Base-by-base conservation (phyloP, 139 green algal genomes). In the Deuterostichococcus epilithicus region DNA sequence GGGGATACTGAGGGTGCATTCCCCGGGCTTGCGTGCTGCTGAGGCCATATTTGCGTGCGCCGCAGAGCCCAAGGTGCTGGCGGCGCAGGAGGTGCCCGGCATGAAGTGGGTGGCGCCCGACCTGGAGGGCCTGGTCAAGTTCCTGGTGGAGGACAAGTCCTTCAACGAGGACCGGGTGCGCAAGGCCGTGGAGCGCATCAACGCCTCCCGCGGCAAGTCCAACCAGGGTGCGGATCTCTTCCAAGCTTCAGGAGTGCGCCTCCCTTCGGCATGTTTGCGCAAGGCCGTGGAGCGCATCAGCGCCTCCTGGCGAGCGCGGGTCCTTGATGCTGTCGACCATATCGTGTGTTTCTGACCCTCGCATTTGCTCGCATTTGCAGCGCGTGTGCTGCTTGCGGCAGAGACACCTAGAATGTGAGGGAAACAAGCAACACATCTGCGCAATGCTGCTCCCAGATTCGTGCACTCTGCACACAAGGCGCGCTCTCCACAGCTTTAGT, bases 101-200 rank as follows among this genome's bases (percentile, higher is more conserved):
- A 69, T 97, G 34, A 98, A 97, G 75, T 99, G 94, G 95, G 85
- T 25, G 18, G 76, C 82, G 5, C 90, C 92, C 0, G 95, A 99
- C 82, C 90, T 92, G 86, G 95, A 98, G 70, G 94, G 87, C 0
- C 63, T 99, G 0, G 85, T 98, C 4, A 58, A 91, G 23, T 99
- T 97, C 77, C 82, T 99, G 58, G 92, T 97, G 26, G 75, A 88
- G 32, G 95, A 99, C 75, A 98, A 98, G 76, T 86, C 81, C 39
- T 99, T 99, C 88, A 93, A 87, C 73, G 90, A 97, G 76, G 92
- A 98, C 10, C 84, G 96, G 22, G 84, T 99, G 26, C 86, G 89
- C 34, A 86, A 80, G 36, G 84, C 88, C 0, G 72, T 95, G 22
- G 81, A 84, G 36, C 79, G 84, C 44, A 90, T 97, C 39, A 87